Conservation (phyloP, 202 grass and related monocot species). For the Carex arenaria region DNA sequence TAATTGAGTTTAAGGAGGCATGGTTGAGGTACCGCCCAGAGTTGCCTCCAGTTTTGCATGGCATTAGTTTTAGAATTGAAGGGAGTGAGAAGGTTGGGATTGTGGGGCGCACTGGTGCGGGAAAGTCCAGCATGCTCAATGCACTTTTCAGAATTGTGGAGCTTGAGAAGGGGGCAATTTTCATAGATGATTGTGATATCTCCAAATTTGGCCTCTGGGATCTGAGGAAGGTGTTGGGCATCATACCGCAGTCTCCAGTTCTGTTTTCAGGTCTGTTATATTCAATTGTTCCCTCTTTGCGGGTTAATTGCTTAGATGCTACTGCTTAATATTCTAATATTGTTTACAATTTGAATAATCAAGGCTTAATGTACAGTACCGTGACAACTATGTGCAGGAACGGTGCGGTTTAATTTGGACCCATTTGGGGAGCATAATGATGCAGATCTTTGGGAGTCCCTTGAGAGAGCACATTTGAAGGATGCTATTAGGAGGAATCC, state of each 20-base stretch:
- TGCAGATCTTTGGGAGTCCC: constrained; percentile 95
- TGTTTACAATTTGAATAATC: neutral
- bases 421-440: constrained; percentile 98
- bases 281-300: neutral
- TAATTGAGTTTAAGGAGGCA: constrained; percentile 83
- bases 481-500: constrained; percentile 88
- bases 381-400: constrained; percentile 39
- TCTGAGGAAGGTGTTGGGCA: constrained; percentile 88
- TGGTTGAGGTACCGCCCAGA: constrained; percentile 88
- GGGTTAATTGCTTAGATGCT: neutral
- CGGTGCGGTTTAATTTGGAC: constrained; percentile 98
- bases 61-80: constrained; percentile 92
- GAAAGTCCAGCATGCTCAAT: constrained; percentile 99
- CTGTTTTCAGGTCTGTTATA: constrained; percentile 88
- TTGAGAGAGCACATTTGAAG: constrained; percentile 98
- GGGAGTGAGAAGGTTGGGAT: constrained; percentile 93
- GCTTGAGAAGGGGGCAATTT: constrained; percentile 70
- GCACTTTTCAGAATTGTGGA: constrained; percentile 95
- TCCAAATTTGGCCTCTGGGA: constrained; percentile 96
- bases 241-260: constrained; percentile 94
- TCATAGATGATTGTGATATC: constrained; percentile 77
- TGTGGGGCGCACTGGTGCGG: constrained; percentile 94
- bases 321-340: neutral
- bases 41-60: constrained; percentile 94
- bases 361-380: neutral